Percentiles rank a stretch among this genome's conserved stretches.
These are phyloP conservation scores for Raffaelea arxii DNA, from an alignment of 2,329 filamentous ascomycete genomes.

Conservation along the genomic window DNA sequence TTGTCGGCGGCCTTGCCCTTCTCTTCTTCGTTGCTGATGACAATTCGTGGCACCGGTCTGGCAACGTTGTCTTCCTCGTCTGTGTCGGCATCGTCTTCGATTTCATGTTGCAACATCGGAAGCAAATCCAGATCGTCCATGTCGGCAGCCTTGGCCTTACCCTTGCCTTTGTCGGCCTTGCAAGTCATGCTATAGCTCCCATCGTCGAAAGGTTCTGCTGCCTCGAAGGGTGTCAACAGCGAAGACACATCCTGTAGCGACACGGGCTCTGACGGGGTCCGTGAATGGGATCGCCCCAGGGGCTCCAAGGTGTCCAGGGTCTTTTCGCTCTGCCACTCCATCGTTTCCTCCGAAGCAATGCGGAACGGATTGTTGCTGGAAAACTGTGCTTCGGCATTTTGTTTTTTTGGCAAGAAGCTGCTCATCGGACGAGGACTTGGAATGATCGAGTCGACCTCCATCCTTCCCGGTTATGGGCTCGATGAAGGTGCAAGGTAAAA, in stretches of 20 bases:
- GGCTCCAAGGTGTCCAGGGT: too few species aligned
- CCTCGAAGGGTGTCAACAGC: not conserved
- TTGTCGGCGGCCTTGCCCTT: not conserved
- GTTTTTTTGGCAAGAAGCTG: not conserved
- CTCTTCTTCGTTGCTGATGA: not conserved
- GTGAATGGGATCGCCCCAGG: too few species aligned
- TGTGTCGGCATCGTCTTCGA: not conserved
- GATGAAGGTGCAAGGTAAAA: not conserved
- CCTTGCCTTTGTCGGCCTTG: not conserved
- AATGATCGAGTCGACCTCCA: not conserved
- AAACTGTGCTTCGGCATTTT: not conserved
- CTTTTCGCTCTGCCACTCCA: too few species aligned
- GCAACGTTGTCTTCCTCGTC: not conserved
- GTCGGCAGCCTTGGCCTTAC: not conserved
- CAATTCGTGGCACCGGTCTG: not conserved
- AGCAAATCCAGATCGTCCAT: not conserved
- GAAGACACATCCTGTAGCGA: not conserved
- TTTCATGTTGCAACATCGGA: not conserved
- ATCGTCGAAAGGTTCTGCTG: not conserved
- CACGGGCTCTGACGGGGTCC: not conserved
- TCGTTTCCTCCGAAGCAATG: too few species aligned
- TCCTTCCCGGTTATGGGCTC: not conserved
- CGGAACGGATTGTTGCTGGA: not conserved
- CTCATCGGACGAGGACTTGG: not conserved
- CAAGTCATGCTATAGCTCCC: not conserved